Conservation (phyloP, 2,329 filamentous ascomycete species). For the Xylariaceae sp. region DNA sequence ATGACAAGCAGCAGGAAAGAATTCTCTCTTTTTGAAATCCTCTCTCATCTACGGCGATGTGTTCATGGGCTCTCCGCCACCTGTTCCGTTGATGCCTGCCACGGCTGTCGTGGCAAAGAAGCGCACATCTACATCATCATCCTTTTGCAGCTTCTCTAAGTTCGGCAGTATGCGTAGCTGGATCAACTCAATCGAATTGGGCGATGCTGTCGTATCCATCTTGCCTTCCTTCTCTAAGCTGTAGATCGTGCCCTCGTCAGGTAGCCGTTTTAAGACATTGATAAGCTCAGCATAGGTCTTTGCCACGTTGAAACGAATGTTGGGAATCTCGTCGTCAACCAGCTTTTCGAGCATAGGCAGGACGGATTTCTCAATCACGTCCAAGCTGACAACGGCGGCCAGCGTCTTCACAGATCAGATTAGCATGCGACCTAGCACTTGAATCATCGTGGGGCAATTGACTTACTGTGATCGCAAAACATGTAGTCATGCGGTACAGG, state of each 20-base stretch:
- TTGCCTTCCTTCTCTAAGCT: constrained; percentile 74
- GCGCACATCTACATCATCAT: constrained; percentile 95
- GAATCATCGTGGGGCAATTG: background rate
- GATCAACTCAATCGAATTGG: constrained; percentile 72
- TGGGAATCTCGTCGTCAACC: constrained; percentile 89
- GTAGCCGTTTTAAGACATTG: constrained; percentile 83
- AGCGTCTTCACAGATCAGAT: constrained; percentile 63
- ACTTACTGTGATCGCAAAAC: constrained; percentile 94
- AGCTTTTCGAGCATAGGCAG: constrained; percentile 95
- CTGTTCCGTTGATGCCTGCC: constrained; percentile 48
- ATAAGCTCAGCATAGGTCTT: constrained; percentile 94
- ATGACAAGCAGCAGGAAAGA: constrained; percentile 19
- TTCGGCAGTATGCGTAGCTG: constrained; percentile 82
- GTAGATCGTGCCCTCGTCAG: constrained; percentile 80
- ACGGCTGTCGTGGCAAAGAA: constrained; percentile 94
- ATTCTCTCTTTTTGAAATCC: constrained; percentile 26
- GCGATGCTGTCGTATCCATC: constrained; percentile 55
- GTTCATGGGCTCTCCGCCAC: constrained; percentile 57
- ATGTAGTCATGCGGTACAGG: constrained; percentile 99
- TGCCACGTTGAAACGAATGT: constrained; percentile 98
- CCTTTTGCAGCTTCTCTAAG: constrained; percentile 90
- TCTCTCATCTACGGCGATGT: constrained; percentile 57
- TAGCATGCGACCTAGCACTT: background rate
- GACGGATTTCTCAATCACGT: constrained; percentile 88
- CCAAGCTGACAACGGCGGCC: constrained; percentile 84